These are phyloP conservation scores for Cylindrodendrum hubeiense DNA, from an alignment of 2,329 filamentous ascomycete species.

Conservation along the genomic window DNA sequence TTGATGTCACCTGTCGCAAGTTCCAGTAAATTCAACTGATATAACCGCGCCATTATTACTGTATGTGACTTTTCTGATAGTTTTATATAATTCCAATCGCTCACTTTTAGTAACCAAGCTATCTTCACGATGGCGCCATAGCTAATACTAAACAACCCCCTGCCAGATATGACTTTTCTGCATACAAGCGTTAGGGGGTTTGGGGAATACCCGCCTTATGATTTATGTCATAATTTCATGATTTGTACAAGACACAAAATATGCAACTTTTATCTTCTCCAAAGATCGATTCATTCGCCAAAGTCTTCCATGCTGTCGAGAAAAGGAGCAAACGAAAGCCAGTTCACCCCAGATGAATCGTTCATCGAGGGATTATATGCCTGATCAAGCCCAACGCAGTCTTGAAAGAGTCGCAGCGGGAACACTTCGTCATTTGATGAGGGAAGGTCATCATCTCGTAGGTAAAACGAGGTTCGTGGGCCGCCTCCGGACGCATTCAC, in stretches of 20 bases:
- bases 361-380: not conserved
- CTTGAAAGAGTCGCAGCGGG: not conserved
- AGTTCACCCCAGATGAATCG: not conserved
- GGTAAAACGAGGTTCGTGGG: no score
- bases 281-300: not conserved
- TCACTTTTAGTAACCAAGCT: no score
- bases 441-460: no score
- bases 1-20: no score
- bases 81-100: no score
- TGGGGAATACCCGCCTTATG: not conserved
- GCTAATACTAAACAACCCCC: no score
- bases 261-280: not conserved
- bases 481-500: not conserved
- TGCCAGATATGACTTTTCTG: no score
- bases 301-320: not conserved
- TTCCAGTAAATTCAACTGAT: no score
- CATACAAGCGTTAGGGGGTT: no score
- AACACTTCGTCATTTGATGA: not conserved
- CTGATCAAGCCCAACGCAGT: not conserved
- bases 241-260: not conserved
- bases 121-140: no score
- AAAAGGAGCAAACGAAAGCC: constrained; percentile 1
- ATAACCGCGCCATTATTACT: no score
- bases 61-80: no score
- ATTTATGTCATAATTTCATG: not conserved